Evolutionary conservation across 768 basidiomycete genomes (phyloP), one percentile per base, ranked within the genome.

Genomic region (Sporobolomyces roseus): DNA sequence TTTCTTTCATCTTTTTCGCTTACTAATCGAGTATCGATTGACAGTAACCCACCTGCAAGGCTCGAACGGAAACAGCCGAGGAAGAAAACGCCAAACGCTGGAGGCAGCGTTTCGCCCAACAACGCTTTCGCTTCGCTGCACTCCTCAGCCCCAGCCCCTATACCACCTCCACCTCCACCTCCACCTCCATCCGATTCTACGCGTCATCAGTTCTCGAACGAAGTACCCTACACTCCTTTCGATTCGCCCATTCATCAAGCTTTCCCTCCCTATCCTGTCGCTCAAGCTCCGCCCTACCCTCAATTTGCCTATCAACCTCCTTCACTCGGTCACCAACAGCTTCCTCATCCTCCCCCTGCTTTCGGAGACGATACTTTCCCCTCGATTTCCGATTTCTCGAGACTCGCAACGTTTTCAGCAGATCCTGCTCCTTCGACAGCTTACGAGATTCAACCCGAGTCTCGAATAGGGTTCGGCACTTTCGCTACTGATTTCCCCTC

Each of bases 11-110:
- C 17, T 41, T 9, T 41, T 17, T 41, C 38, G 38, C 45, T 46
- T 10, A 46, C 23, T 10, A 13, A 6, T 9, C 38, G 9, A 17
- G 12, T 46, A 13, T 13, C 45, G 21, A 10, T 16, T 13, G 17
- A 4, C 43, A 59, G 56, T 5, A 60, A 60, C 4, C 56, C 67
- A 14, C 62, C 62, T 32, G 63, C 58, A 8, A 55, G 67, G 7
- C 58, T 68, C 25, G 62, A 63, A 23, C 62, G 67, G 33, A 46
- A 63, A 51, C 4, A 27, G 36, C 8, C 36, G 17, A 41, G 29
- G 30, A 9, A 27, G 2, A n/a, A 45, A 32, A 10, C 52, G 19
- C 8, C 56, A 19, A 29, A 9, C 19, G 29, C 56, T 4, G 56
- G 21, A 46, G 45, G 7, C 3, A 36, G 36, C 12, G 21, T 25